phyloP scores from a whole-genome alignment of 2,329 filamentous ascomycete genomes.

The Colletotrichum sp. region DNA sequence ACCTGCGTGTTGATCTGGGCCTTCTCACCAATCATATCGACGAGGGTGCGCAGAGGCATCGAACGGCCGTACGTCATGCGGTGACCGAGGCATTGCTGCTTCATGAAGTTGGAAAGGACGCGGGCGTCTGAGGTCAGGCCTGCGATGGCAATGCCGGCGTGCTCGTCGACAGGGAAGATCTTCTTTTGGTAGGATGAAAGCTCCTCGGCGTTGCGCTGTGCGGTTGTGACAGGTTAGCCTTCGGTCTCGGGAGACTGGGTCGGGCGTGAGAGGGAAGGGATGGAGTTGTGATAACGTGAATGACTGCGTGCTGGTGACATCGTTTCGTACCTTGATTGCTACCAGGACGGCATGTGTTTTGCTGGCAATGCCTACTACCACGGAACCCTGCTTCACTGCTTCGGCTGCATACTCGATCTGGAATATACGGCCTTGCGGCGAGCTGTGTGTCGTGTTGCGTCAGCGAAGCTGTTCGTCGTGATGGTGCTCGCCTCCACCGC shows the following conservation, averaged over 20 bases:
- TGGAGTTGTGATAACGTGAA: neutral
- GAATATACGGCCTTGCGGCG: conserved; percentile 98
- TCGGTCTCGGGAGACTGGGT: neutral
- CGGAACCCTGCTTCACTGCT: conserved; percentile 98
- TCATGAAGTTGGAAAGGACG: conserved; percentile 99
- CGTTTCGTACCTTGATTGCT: conserved; percentile 81
- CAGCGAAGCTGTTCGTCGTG: neutral
- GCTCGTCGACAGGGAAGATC: conserved; percentile 94
- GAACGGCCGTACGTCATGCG: conserved; percentile 95
- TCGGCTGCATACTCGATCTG: conserved; percentile 99
- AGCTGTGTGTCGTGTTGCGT: conserved; percentile 61
- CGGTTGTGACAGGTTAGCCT: neutral
- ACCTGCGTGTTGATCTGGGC: conserved; percentile 98
- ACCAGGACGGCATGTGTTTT: conserved; percentile 97
- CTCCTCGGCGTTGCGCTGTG: conserved; percentile 95
- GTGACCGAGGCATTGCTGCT: conserved; percentile 95
- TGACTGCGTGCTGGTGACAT: neutral
- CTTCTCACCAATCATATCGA: conserved; percentile 91
- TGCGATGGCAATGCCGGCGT: conserved; percentile 93
- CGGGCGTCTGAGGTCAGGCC: conserved; percentile 97
- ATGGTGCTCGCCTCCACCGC: neutral
- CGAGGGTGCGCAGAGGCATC: conserved; percentile 88
- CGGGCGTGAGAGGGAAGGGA: neutral
- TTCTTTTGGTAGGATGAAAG: conserved; percentile 99
- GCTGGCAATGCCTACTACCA: conserved; percentile 95